Conservation (phyloP, 768 basidiomycete species). For the Trametes maxima region DNA sequence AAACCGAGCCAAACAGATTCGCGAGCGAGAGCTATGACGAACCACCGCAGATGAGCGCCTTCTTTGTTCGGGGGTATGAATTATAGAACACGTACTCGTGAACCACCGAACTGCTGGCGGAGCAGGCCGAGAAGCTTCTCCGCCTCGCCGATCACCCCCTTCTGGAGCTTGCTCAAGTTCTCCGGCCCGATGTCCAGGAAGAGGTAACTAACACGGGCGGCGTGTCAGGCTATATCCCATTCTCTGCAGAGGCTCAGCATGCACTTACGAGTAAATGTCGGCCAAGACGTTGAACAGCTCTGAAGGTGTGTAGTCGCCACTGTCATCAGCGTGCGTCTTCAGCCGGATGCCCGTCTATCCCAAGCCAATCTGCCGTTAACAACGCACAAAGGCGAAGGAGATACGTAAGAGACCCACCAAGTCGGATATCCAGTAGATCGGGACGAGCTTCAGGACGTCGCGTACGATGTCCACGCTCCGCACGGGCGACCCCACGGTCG, state of each 20-base stretch:
- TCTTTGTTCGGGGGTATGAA: neutral
- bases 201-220: slow-evolving; percentile 54
- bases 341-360: slow-evolving; percentile 71
- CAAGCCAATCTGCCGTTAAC: slow-evolving; percentile 1
- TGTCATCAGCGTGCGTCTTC: slow-evolving; percentile 51
- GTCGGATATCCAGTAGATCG: slow-evolving; percentile 71
- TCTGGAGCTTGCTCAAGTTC: slow-evolving; percentile 56
- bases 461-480: slow-evolving; percentile 65
- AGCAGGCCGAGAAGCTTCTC: slow-evolving; percentile 58
- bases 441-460: slow-evolving; percentile 65
- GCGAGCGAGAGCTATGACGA: slow-evolving; percentile 35
- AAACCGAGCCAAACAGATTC: slow-evolving; percentile 50
- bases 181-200: slow-evolving; percentile 72
- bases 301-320: slow-evolving; percentile 61
- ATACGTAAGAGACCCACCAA: slow-evolving; percentile 49
- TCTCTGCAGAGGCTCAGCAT: neutral
- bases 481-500: slow-evolving; percentile 55
- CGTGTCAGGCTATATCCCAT: neutral
- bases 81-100: neutral
- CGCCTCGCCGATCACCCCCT: slow-evolving; percentile 54
- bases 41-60: slow-evolving; percentile 2
- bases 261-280: slow-evolving; percentile 69
- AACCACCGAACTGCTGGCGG: slow-evolving; percentile 41
- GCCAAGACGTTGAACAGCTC: slow-evolving; percentile 66
- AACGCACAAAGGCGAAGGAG: neutral